Evolutionary conservation across 495 filamentous ascomycete species (phyloP).

Genomic region (Xylaria longipes): DNA sequence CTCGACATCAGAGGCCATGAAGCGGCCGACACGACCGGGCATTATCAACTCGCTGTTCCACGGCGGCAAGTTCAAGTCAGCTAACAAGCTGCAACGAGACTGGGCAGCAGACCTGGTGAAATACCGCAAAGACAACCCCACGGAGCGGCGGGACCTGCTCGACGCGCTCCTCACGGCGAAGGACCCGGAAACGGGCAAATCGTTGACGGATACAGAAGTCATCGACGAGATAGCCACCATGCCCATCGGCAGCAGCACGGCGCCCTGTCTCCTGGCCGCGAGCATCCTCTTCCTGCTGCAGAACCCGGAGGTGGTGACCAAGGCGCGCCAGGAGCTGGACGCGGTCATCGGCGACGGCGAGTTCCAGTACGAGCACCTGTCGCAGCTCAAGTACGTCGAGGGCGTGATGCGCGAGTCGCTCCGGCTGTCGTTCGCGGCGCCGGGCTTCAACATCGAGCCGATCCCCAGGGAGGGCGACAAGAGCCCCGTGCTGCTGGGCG

Average conservation of each 20-base stretch:
- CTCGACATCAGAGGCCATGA: slow-evolving; percentile 64
- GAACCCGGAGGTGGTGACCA: slow-evolving; percentile 63
- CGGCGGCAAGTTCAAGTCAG: slow-evolving; percentile 59
- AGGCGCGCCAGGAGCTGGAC: slow-evolving; percentile 72
- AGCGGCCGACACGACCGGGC: slow-evolving; percentile 59
- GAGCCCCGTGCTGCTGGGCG: slow-evolving; percentile 52
- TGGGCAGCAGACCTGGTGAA: slow-evolving; percentile 65
- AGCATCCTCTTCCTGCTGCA: slow-evolving; percentile 66
- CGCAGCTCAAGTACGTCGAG: slow-evolving; percentile 67
- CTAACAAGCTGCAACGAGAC: slow-evolving; percentile 59
- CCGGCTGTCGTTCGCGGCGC: slow-evolving; percentile 68
- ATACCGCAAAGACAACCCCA: slow-evolving; percentile 61
- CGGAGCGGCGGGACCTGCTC: slow-evolving; percentile 70
- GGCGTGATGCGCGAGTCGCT: slow-evolving; percentile 70
- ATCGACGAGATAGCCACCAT: slow-evolving; percentile 72
- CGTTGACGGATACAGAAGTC: slow-evolving; percentile 64
- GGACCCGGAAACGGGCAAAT: slow-evolving; percentile 69
- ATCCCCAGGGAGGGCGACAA: slow-evolving; percentile 55
- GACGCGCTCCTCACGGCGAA: slow-evolving; percentile 67
- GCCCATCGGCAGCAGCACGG: slow-evolving; percentile 54
- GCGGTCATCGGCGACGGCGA: slow-evolving; percentile 60
- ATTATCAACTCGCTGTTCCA: slow-evolving; percentile 62
- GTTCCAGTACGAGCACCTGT: slow-evolving; percentile 61
- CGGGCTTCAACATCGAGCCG: slow-evolving; percentile 69
- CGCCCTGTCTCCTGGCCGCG: slow-evolving; percentile 58